Evolutionary conservation across 768 basidiomycete genomes (phyloP), one percentile per base, ranked within the genome.

Genomic region (Lactarius sanguifluus): DNA sequence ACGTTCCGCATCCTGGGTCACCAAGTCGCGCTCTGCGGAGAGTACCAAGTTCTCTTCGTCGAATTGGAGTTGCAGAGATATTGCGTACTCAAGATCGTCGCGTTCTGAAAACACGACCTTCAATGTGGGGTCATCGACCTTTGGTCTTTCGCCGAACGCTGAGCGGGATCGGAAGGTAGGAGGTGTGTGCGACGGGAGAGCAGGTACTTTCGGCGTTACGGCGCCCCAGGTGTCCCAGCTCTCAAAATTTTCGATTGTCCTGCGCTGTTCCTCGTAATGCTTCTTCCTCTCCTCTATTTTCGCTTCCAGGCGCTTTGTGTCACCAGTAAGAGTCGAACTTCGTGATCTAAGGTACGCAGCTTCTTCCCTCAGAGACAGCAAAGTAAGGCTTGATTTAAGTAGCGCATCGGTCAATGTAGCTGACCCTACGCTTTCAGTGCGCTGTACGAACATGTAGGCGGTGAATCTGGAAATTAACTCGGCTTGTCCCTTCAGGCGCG

Each of bases 1-100:
- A 13, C n/a, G 23, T 40, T 40, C 57, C 36, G 36, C 57, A 15
- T 58, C 57, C n/a, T 38, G 30, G n/a, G 9, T n/a, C 57, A 58
- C 34, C 4, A 28, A 36, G 6, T 34, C 32, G 18, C 32, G 57
- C 36, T 58, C 57, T 16, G 32, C 57, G 8, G 13, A 1, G 57
- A 58, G 57, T 8, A 58, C 13, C 57, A 58, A 58, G 38, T 58
- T 40, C 36, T 58, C 57, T 38, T 58, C 57, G 38, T 36, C 57
- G 18, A 36, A 58, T 36, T 40, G 3, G 13, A 23, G 38, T 20
- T 58, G 57, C 10, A 58, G 57, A 9, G 57, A 28, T n/a, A 40
- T 25, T 6, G 57, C 57, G 5, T 40, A 58, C 36, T 58, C 34
- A 36, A 58, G 57, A n/a, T 40, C 34, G n/a, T 58, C 57, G 10